These are phyloP conservation scores for Naegleria fowleri DNA, from an alignment of 208 protist genomes.

Conservation along the genomic window DNA sequence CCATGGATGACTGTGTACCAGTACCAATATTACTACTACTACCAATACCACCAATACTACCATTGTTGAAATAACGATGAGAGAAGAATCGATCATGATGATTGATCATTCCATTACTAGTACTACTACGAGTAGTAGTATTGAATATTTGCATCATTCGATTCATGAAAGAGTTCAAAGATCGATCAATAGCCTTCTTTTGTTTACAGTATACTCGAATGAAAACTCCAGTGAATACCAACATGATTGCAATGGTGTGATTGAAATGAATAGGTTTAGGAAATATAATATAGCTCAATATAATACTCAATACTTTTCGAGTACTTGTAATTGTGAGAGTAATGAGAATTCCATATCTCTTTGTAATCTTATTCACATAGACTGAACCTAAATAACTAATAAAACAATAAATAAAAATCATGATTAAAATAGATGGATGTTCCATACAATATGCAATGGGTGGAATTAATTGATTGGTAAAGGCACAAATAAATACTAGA, in stretches of 20 bases:
- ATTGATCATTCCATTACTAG: too few relatives aligned
- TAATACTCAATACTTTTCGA: slow-evolving; percentile 20
- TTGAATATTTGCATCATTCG: too few relatives aligned
- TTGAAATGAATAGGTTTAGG: slow-evolving; percentile 14
- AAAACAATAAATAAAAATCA: not conserved
- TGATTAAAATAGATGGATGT: not conserved
- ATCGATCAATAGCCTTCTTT: not conserved
- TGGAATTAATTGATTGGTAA: not conserved
- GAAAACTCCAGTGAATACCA: slow-evolving; percentile 25
- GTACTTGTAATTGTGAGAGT: not conserved
- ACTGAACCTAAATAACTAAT: not conserved
- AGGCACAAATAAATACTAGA: not conserved
- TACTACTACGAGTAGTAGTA: too few relatives aligned
- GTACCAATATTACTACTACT: too few relatives aligned
- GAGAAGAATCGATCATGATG: too few relatives aligned
- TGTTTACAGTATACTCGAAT: slow-evolving; percentile 16
- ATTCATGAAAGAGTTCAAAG: too few relatives aligned
- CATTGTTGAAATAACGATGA: too few relatives aligned
- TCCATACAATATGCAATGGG: not conserved
- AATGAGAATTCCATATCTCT: slow-evolving; percentile 26
- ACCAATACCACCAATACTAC: too few relatives aligned
- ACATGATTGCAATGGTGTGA: not conserved
- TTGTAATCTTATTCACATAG: not conserved
- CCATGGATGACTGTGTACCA: too few relatives aligned
- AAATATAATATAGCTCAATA: slow-evolving; percentile 24